Evolutionary conservation across 73 alveolate genomes (phyloP), one percentile per base, ranked within the genome.

Genomic region (Urostyla sp.): DNA sequence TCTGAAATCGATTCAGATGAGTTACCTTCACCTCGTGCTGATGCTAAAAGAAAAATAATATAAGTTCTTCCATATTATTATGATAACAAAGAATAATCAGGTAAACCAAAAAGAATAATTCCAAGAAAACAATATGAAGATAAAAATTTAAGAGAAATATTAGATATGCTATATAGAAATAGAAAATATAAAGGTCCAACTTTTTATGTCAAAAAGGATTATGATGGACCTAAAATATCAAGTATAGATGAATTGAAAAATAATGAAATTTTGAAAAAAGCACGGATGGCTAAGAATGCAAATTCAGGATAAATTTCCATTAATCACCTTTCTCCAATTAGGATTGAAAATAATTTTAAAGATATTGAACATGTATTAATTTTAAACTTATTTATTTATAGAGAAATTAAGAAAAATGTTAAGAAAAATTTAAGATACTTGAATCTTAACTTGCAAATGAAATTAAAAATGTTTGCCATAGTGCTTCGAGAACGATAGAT

Each of bases 41-140:
- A 63, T 63, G 79, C 79, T 23, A 63, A 63, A 37, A 63, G 44
- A 34, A 63, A 63, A 48, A 63, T 43, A 30, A 63, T 63, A 20
- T 43, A 63, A 34, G 79, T 63, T 4, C 60, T 63, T 0, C 79
- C 79, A 8, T 60, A 63, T 38, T 63, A 63, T 24, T 63, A 57
- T 38, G 79, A 63, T 27, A 63, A 63, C 31, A 20, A 18, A 37
- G 79, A 63, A 43, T 57, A 63, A 5, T 26, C 13, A 18, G 37
- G 37, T 20, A 58, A 58, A 34, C 23, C n/a, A 13, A 4, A 6
- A 3, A 34, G 79, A 63, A 32, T 63, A 0, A 13, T 37, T 18
- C 61, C 79, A 5, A 63, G 36, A 50, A 63, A 63, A 63, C 79
- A 57, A 1, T 63, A 63, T 63, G 79, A 63, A 63, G 79, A 63